Evolutionary conservation across 2,329 filamentous ascomycete species (phyloP).

Genomic region (Xylariaceae sp.): DNA sequence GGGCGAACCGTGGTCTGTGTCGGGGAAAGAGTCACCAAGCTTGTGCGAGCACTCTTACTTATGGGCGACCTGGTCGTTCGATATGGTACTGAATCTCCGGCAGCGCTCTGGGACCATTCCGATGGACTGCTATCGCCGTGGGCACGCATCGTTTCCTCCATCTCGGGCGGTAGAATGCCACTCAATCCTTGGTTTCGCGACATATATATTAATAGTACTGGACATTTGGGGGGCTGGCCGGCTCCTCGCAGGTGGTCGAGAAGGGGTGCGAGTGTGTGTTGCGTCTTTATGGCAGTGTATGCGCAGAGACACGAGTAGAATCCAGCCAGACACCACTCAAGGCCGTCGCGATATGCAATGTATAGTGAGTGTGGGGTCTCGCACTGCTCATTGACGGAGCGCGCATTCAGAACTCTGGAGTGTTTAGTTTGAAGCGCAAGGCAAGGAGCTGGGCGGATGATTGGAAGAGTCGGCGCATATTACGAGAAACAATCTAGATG

Average conservation of each 20-base stretch:
- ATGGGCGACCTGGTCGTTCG: constrained; percentile 21
- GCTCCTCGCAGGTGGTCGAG: constrained; percentile 21
- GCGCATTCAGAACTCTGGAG: constrained; percentile 22
- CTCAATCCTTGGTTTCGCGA: constrained; percentile 42
- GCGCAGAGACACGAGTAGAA: constrained; percentile 17
- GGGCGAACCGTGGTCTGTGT: constrained; percentile 50
- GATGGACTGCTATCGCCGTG: constrained; percentile 35
- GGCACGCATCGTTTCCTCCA: constrained; percentile 41
- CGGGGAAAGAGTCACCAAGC: constrained; percentile 28
- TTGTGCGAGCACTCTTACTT: constrained; percentile 23
- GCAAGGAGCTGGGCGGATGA: constrained; percentile 18
- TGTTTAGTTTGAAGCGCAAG: constrained; percentile 12
- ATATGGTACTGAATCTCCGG: constrained; percentile 27
- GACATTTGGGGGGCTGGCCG: constrained; percentile 27
- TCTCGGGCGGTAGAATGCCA: constrained; percentile 40
- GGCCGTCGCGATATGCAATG: constrained; percentile 23
- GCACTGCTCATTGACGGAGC: constrained; percentile 24
- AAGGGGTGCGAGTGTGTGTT: constrained; percentile 18
- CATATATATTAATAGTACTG: constrained; percentile 32
- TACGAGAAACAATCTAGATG: constrained; percentile 17
- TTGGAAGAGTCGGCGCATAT: constrained; percentile 25
- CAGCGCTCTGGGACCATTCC: constrained; percentile 31
- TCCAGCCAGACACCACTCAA: constrained; percentile 21
- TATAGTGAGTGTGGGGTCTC: constrained; percentile 18
- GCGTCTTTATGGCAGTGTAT: constrained; percentile 18